phyloP scores from a whole-genome alignment of 2,329 filamentous ascomycete species.

The Talaromyces marneffei region DNA sequence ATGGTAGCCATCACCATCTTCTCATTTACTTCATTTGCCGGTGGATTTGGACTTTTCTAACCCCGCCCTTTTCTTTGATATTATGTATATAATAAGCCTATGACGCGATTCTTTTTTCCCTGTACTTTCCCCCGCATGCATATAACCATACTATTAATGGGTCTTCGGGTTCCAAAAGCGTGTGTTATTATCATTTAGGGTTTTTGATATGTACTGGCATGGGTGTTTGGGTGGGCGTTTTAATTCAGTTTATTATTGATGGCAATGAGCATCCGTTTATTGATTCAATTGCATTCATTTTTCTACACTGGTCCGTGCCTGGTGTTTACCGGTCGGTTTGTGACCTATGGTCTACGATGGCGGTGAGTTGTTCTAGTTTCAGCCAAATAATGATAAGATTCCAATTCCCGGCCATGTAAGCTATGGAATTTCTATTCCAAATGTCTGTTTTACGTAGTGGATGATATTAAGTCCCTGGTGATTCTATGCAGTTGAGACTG shows the following conservation, averaged over 20 bases:
- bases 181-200: background rate
- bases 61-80: too few relatives aligned
- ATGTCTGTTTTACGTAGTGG: too few relatives aligned
- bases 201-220: background rate
- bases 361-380: too few relatives aligned
- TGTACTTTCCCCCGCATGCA: background rate
- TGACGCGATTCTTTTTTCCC: background rate
- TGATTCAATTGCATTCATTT: background rate
- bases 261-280: background rate
- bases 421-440: too few relatives aligned
- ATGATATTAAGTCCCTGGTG: too few relatives aligned
- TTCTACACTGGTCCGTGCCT: background rate
- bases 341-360: background rate
- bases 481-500: too few relatives aligned
- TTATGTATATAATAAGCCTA: conserved; percentile 11
- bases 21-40: conserved; percentile 52
- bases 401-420: background rate
- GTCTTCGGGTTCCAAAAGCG: conserved; percentile 2
- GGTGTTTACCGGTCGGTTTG: too few relatives aligned
- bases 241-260: background rate
- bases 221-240: conserved; percentile 6
- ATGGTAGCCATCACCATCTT: conserved; percentile 53
- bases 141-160: conserved; percentile 12
- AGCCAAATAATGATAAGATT: too few relatives aligned
- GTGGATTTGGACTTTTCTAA: conserved; percentile 32